A percentile compares a stretch with the other conserved stretches of the same genome.
phyloP scores from a whole-genome alignment of 208 protist genomes.

The Novymonas esmeraldas region DNA sequence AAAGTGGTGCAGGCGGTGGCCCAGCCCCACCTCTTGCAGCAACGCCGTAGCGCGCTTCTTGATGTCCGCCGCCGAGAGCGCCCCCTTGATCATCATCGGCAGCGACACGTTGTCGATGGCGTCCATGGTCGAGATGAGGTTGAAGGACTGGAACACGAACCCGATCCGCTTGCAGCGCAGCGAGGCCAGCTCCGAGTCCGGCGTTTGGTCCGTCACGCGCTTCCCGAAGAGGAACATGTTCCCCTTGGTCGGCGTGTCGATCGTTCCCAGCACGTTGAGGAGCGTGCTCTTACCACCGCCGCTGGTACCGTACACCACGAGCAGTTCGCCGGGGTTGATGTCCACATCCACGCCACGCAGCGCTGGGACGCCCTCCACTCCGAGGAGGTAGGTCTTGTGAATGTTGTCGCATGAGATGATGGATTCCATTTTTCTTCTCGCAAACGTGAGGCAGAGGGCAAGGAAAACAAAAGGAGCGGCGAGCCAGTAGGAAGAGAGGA shows the following conservation, averaged over 20 bases:
- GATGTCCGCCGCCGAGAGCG: conserved; percentile 52
- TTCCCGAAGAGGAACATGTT: conserved; percentile 91
- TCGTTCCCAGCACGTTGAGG: conserved; percentile 97
- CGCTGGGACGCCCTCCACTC: conserved; percentile 96
- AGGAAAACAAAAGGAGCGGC: too few relatives aligned
- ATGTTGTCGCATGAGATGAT: conserved; percentile 95
- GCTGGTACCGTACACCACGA: conserved; percentile 95
- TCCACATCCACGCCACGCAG: conserved; percentile 91
- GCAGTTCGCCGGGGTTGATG: conserved; percentile 91
- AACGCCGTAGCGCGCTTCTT: conserved; percentile 70
- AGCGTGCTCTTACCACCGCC: conserved; percentile 97
- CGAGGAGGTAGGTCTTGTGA: conserved; percentile 97
- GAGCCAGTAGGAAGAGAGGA: too few relatives aligned
- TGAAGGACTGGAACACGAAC: conserved; percentile 98
- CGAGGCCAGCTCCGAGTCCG: conserved; percentile 70
- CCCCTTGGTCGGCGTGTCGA: conserved; percentile 97
- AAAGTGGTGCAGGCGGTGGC: conserved; percentile 86
- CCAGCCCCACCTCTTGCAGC: conserved; percentile 90
- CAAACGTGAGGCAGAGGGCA: too few relatives aligned
- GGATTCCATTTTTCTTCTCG: conserved; percentile 19
- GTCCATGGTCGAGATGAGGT: conserved; percentile 94
- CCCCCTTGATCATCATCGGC: conserved; percentile 95
- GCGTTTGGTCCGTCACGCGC: conserved; percentile 73
- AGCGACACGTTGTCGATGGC: conserved; percentile 96
- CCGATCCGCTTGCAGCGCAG: conserved; percentile 80